phyloP scores from a whole-genome alignment of 208 protist species.

The Leishmania aethiopica region DNA sequence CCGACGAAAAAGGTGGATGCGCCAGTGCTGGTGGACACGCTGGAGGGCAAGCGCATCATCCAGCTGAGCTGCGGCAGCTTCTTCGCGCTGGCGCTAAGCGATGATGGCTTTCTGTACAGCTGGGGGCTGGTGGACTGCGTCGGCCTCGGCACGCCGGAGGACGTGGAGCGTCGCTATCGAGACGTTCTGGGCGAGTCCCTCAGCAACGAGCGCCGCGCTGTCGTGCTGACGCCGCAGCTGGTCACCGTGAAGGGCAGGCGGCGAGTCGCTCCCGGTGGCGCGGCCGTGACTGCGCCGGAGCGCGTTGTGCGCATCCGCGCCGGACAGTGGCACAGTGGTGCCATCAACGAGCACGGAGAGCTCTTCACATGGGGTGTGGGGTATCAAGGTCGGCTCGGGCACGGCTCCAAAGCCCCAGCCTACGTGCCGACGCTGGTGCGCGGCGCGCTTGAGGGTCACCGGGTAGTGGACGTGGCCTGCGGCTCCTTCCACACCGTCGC shows the following conservation, averaged over 20 bases:
- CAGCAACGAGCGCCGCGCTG: conserved; percentile 77
- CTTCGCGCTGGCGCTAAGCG: conserved; percentile 78
- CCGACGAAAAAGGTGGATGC: conserved; percentile 67
- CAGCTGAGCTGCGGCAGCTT: conserved; percentile 88
- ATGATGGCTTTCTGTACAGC: conserved; percentile 73
- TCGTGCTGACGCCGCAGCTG: conserved; percentile 76
- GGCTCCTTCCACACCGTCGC: conserved; percentile 88
- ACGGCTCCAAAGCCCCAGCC: conserved; percentile 65
- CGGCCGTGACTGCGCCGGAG: not conserved
- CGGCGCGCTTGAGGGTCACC: conserved; percentile 59
- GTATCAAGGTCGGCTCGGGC: conserved; percentile 82
- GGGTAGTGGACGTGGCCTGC: conserved; percentile 76
- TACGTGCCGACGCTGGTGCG: conserved; percentile 70
- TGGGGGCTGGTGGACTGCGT: conserved; percentile 89
- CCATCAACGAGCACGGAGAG: conserved; percentile 74
- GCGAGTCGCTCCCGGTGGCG: not conserved
- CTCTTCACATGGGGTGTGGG: conserved; percentile 92
- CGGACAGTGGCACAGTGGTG: conserved; percentile 88
- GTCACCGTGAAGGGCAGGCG: conserved; percentile 46
- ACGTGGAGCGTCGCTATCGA: conserved; percentile 47
- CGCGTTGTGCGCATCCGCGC: conserved; percentile 72
- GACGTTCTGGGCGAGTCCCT: conserved; percentile 65
- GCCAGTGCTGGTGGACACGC: conserved; percentile 64
- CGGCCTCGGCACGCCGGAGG: conserved; percentile 66
- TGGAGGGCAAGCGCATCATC: conserved; percentile 71